Evolutionary conservation across 2,329 filamentous ascomycete species (phyloP).

Genomic region (Hymenotorrendiella dingleyae): DNA sequence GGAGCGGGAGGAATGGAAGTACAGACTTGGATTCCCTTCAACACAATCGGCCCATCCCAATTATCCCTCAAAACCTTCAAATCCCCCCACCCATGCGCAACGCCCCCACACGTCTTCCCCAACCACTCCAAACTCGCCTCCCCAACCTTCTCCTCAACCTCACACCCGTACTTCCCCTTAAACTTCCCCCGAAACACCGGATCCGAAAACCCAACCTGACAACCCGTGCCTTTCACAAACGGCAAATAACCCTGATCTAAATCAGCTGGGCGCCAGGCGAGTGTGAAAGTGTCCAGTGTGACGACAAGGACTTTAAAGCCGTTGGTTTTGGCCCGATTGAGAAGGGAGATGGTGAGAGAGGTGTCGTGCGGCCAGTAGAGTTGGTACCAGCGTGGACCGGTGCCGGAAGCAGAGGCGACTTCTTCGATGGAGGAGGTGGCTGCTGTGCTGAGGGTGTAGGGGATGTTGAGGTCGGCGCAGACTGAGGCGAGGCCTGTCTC

Average conservation of each 20-base stretch:
- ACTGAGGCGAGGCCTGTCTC: conserved; percentile 60
- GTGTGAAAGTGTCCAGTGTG: conserved; percentile 64
- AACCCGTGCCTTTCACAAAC: conserved; percentile 53
- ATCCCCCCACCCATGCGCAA: conserved; percentile 55
- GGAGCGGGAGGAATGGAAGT: too few relatives aligned
- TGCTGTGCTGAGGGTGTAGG: conserved; percentile 64
- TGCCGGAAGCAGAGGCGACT: conserved; percentile 51
- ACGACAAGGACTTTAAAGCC: conserved; percentile 64
- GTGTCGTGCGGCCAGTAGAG: conserved; percentile 68
- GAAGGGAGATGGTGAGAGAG: conserved; percentile 57
- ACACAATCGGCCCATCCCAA: conserved; percentile 59
- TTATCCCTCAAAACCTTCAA: conserved; percentile 50
- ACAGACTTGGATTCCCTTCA: conserved; percentile 48
- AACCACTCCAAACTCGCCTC: conserved; percentile 50
- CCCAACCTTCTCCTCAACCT: conserved; percentile 39
- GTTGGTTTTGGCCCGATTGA: conserved; percentile 52
- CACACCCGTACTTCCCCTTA: conserved; percentile 42
- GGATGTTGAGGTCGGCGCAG: conserved; percentile 53
- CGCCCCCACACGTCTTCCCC: conserved; percentile 44
- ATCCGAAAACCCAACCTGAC: conserved; percentile 59
- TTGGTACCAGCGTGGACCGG: conserved; percentile 63
- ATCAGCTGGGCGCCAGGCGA: conserved; percentile 64
- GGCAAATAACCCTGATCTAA: conserved; percentile 57
- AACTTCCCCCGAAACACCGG: conserved; percentile 58
- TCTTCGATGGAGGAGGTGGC: conserved; percentile 58